Conservation (phyloP, 1,284 basidiomycete species). For the Coniferiporia weirii region DNA sequence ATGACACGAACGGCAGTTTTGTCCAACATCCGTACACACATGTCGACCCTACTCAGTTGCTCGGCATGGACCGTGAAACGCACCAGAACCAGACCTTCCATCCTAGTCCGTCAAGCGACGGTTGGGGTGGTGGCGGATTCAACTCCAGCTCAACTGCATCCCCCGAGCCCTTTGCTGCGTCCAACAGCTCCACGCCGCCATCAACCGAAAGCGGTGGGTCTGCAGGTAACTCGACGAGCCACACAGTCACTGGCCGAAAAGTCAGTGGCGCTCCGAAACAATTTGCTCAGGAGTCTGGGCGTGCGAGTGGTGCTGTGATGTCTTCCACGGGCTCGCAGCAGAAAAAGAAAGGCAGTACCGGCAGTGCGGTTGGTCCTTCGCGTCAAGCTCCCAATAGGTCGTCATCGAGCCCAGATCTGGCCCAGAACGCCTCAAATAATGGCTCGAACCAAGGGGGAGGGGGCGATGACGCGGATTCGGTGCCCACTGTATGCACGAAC, state of each 20-base stretch:
- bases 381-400: conserved; percentile 31
- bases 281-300: conserved; percentile 38
- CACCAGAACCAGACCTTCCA: conserved; percentile 50
- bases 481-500: conserved; percentile 86
- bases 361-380: conserved; percentile 1
- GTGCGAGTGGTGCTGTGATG: conserved; percentile 9
- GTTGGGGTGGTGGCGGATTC: conserved; percentile 58
- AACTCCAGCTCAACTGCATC: conserved; percentile 64
- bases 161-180: conserved; percentile 67
- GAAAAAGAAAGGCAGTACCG: conserved; percentile 44
- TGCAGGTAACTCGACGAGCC: conserved; percentile 2
- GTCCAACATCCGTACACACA: conserved; percentile 65
- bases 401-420: conserved; percentile 49
- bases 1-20: conserved; percentile 23
- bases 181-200: conserved; percentile 65
- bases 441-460: conserved; percentile 30
- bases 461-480: conserved; percentile 59
- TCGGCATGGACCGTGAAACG: conserved; percentile 40
- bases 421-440: conserved; percentile 27
- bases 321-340: conserved; percentile 18
- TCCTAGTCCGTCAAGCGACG: conserved; percentile 75
- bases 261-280: conserved; percentile 54
- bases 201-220: conserved; percentile 31
- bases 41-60: conserved; percentile 75
- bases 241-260: conserved; percentile 36